Conservation (phyloP, 129 eudicot species). For the Pittosporum tobira region DNA sequence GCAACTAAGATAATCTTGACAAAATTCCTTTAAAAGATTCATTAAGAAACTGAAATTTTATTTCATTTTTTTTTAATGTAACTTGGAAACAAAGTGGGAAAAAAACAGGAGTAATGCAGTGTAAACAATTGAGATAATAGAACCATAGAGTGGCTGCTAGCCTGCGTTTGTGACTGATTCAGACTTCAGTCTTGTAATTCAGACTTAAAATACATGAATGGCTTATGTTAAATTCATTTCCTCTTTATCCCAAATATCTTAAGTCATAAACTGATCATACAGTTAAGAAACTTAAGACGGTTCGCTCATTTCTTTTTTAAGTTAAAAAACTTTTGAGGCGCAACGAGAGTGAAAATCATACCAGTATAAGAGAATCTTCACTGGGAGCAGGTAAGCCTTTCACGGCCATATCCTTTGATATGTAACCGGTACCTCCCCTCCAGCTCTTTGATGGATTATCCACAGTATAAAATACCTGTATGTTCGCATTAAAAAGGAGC, state of each 20-base stretch:
- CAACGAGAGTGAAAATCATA: slow-evolving; percentile 25
- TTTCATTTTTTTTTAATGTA: background rate
- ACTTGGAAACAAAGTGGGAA: background rate
- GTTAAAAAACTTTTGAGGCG: background rate
- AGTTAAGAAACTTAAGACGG: background rate
- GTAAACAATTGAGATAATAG: no score
- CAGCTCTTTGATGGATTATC: slow-evolving; percentile 81
- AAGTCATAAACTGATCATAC: background rate
- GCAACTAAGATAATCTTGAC: background rate
- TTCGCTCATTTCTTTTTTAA: no score
- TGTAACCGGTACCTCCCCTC: slow-evolving; percentile 84
- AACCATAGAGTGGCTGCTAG: no score
- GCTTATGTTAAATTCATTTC: background rate
- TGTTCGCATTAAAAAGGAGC: background rate
- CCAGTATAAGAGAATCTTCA: slow-evolving; percentile 73
- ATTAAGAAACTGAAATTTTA: slow-evolving; percentile 1
- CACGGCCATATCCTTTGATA: slow-evolving; percentile 81
- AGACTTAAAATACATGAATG: no score
- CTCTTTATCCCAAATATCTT: background rate
- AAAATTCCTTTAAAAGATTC: background rate
- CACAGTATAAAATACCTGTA: slow-evolving; percentile 83
- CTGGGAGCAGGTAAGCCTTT: slow-evolving; percentile 92
- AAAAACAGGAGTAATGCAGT: no score
- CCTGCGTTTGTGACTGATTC: no score
- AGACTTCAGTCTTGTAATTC: no score